Evolutionary conservation across 2,329 filamentous ascomycete species (phyloP).

Genomic region (Aspergillus brunneoviolaceus): DNA sequence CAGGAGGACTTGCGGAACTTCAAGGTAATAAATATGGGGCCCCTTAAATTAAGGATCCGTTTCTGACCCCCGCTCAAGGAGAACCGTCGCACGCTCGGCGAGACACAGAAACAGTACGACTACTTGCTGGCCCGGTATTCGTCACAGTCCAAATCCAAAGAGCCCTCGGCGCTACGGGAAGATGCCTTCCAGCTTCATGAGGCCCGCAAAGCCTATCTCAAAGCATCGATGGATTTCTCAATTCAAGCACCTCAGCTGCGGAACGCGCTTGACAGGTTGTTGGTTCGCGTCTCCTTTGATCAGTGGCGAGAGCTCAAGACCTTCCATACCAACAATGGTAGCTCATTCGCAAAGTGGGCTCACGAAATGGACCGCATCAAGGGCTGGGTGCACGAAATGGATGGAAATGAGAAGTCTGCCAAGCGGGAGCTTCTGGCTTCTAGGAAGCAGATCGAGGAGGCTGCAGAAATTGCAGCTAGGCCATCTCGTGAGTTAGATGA

Average conservation of each 20-base stretch:
- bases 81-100: slow-evolving; percentile 70
- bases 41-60: slow-evolving; percentile 10
- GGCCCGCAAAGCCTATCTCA: slow-evolving; percentile 83
- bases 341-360: slow-evolving; percentile 64
- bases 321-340: slow-evolving; percentile 64
- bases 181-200: slow-evolving; percentile 96
- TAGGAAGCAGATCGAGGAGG: slow-evolving; percentile 77
- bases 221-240: slow-evolving; percentile 90
- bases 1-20: slow-evolving; percentile 77
- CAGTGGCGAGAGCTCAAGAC: slow-evolving; percentile 83
- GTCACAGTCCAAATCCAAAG: slow-evolving; percentile 85
- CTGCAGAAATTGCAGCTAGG: slow-evolving; percentile 66
- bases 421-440: slow-evolving; percentile 76
- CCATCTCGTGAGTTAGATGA: slow-evolving; percentile 92
- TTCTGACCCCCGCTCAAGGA: slow-evolving; percentile 50
- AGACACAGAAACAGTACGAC: slow-evolving; percentile 82
- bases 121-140: slow-evolving; percentile 77
- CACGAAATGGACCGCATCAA: slow-evolving; percentile 86
- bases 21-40: slow-evolving; percentile 53
- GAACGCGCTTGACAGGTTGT: slow-evolving; percentile 76
- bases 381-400: slow-evolving; percentile 94
- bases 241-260: slow-evolving; percentile 83
- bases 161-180: slow-evolving; percentile 84
- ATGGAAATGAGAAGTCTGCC: slow-evolving; percentile 80
- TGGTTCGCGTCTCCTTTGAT: slow-evolving; percentile 81